Percentiles rank a stretch among this genome's conserved stretches.
phyloP scores from a whole-genome alignment of 768 basidiomycete genomes.

The Pseudohyphozyma bogoriensis region DNA sequence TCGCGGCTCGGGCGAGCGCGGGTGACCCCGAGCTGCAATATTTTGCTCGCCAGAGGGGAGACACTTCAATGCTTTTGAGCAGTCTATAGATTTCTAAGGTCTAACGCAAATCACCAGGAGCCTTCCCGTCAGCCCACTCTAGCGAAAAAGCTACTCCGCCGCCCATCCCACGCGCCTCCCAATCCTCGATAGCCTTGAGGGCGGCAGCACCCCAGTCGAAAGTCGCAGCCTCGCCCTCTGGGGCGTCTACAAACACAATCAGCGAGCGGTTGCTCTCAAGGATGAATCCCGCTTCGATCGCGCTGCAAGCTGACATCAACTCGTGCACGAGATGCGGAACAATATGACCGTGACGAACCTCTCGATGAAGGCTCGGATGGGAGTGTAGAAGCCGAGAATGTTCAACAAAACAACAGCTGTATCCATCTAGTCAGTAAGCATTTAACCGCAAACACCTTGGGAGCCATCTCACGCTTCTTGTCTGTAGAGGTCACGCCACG shows the following conservation, averaged over 20 bases:
- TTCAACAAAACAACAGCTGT: conserved; percentile 74
- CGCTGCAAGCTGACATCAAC: conserved; percentile 34
- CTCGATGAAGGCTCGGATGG: conserved; percentile 64
- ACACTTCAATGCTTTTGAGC: too few relatives aligned
- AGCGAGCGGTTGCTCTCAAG: conserved; percentile 36
- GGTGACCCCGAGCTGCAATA: too few relatives aligned
- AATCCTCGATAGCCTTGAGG: conserved; percentile 53
- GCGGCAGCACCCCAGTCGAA: conserved; percentile 74
- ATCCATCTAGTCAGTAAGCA: background rate
- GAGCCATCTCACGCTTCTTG: conserved; percentile 15
- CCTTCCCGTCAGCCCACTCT: conserved; percentile 13
- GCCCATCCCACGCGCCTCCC: conserved; percentile 39
- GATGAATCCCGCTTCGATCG: conserved; percentile 53
- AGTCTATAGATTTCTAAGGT: too few relatives aligned
- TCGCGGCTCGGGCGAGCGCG: too few relatives aligned
- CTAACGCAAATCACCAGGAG: too few relatives aligned
- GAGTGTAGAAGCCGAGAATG: conserved; percentile 69
- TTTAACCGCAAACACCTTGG: background rate
- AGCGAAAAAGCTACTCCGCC: conserved; percentile 14
- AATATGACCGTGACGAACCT: conserved; percentile 31
- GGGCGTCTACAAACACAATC: conserved; percentile 66
- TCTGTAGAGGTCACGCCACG: background rate
- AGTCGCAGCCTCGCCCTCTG: conserved; percentile 46
- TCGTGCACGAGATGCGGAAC: background rate
- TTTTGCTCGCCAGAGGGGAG: too few relatives aligned